phyloP scores from a whole-genome alignment of 2,329 filamentous ascomycete species.

The Cytospora mali region DNA sequence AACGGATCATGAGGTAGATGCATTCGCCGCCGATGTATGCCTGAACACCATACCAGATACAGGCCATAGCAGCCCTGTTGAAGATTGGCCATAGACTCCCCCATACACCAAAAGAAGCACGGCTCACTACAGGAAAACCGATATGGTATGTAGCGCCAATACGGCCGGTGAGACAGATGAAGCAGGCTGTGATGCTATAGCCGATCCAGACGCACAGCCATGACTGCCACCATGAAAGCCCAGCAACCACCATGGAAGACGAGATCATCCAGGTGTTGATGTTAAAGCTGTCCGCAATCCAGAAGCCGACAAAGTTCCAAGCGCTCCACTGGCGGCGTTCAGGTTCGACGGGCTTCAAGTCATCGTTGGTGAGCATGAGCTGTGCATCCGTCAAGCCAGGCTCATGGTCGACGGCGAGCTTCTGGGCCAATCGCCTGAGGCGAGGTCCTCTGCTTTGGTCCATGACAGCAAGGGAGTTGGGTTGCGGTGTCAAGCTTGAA shows the following conservation, averaged over 20 bases:
- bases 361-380: slow-evolving; percentile 84
- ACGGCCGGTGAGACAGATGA: slow-evolving; percentile 77
- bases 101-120: slow-evolving; percentile 86
- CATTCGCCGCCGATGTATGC: slow-evolving; percentile 83
- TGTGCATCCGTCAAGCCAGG: slow-evolving; percentile 76
- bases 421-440: slow-evolving; percentile 52
- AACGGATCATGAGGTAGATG: slow-evolving; percentile 83
- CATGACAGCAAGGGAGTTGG: slow-evolving; percentile 32
- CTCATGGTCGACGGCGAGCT: slow-evolving; percentile 73
- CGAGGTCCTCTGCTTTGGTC: slow-evolving; percentile 40
- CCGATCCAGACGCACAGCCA: slow-evolving; percentile 89
- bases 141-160: slow-evolving; percentile 89
- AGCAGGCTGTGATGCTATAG: slow-evolving; percentile 74
- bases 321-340: slow-evolving; percentile 80
- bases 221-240: slow-evolving; percentile 89
- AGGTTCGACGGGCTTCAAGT: slow-evolving; percentile 79
- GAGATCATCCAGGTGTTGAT: slow-evolving; percentile 96
- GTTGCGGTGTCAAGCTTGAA: slow-evolving; percentile 7
- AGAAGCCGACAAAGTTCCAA: slow-evolving; percentile 88
- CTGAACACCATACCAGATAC: slow-evolving; percentile 87
- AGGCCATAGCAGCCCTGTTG: slow-evolving; percentile 84
- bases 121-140: slow-evolving; percentile 78
- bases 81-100: slow-evolving; percentile 87
- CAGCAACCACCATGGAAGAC: slow-evolving; percentile 75
- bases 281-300: slow-evolving; percentile 84